These are phyloP conservation scores for Phytophthora foliorum DNA, from an alignment of 352 stramenopile genomes.

Conservation along the genomic window DNA sequence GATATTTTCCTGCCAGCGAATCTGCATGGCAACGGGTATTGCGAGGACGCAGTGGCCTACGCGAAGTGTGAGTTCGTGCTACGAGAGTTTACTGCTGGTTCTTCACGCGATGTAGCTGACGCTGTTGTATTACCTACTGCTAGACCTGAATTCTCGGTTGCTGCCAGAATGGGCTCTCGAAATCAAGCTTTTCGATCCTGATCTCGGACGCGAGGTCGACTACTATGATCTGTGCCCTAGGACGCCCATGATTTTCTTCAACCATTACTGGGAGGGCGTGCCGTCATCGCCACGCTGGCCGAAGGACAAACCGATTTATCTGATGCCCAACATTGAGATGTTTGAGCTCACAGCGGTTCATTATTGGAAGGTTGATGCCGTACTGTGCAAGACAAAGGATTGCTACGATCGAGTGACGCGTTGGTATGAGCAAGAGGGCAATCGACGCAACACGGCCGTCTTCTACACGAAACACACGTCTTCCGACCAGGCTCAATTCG, in stretches of 20 bases:
- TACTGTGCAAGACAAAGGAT: conserved; percentile 70
- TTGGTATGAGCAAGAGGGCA: conserved; percentile 64
- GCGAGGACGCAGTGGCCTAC: conserved; percentile 60
- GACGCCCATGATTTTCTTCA: conserved; percentile 65
- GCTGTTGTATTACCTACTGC: not conserved
- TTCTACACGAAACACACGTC: conserved; percentile 69
- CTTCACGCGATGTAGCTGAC: conserved; percentile 1
- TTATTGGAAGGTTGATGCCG: conserved; percentile 59
- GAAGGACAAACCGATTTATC: conserved; percentile 51
- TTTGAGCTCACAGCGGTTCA: conserved; percentile 52
- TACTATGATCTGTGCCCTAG: conserved; percentile 71
- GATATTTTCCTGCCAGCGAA: conserved; percentile 52
- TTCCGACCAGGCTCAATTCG: conserved; percentile 43
- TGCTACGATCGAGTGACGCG: conserved; percentile 49
- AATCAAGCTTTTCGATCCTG: conserved; percentile 34
- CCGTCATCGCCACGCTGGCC: conserved; percentile 29
- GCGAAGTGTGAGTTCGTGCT: conserved; percentile 43
- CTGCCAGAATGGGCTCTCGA: conserved; percentile 45
- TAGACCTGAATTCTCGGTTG: conserved; percentile 45
- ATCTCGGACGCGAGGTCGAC: conserved; percentile 28
- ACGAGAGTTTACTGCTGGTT: not conserved
- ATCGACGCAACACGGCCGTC: conserved; percentile 36
- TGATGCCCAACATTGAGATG: conserved; percentile 73
- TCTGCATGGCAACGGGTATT: conserved; percentile 63
- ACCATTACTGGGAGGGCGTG: conserved; percentile 62